Evolutionary conservation across 1,284 basidiomycete species (phyloP).

Genomic region (Cryptococcus maquisensis): DNA sequence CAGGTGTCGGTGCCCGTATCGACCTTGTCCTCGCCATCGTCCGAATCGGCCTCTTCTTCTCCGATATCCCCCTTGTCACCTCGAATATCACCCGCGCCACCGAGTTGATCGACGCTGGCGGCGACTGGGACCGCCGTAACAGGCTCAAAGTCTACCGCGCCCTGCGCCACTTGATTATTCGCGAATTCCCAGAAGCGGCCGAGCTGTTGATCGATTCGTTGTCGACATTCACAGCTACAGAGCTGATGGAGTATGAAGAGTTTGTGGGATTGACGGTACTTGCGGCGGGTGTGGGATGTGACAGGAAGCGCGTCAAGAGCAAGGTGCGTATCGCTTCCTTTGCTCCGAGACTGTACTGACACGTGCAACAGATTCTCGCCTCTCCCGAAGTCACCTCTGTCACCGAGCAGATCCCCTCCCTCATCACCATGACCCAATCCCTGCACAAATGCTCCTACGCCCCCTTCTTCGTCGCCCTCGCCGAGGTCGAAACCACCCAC

Average conservation of each 20-base stretch:
- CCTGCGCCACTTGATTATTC: conserved; percentile 77
- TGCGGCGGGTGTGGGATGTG: conserved; percentile 69
- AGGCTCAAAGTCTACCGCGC: conserved; percentile 94
- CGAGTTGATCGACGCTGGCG: conserved; percentile 88
- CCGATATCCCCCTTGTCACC: conserved; percentile 70
- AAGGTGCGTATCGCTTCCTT: conserved; percentile 7
- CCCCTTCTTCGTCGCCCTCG: conserved; percentile 86
- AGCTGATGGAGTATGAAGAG: conserved; percentile 83
- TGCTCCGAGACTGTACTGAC: background rate
- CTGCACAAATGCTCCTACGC: conserved; percentile 93
- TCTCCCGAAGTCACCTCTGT: conserved; percentile 55
- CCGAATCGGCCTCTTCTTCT: conserved; percentile 87
- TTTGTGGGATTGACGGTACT: conserved; percentile 86
- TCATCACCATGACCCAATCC: conserved; percentile 53
- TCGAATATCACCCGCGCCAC: conserved; percentile 75
- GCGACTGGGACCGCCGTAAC: conserved; percentile 97
- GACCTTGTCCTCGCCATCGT: conserved; percentile 87
- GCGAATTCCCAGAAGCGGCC: conserved; percentile 67
- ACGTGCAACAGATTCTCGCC: conserved; percentile 50
- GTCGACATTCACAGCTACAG: conserved; percentile 89
- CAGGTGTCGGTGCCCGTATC: conserved; percentile 87
- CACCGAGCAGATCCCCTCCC: conserved; percentile 51
- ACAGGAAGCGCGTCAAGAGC: conserved; percentile 79
- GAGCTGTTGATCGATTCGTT: conserved; percentile 82
- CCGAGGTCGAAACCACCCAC: conserved; percentile 80